phyloP scores from a whole-genome alignment of 129 eudicot genomes.

The Cynara cardunculus region DNA sequence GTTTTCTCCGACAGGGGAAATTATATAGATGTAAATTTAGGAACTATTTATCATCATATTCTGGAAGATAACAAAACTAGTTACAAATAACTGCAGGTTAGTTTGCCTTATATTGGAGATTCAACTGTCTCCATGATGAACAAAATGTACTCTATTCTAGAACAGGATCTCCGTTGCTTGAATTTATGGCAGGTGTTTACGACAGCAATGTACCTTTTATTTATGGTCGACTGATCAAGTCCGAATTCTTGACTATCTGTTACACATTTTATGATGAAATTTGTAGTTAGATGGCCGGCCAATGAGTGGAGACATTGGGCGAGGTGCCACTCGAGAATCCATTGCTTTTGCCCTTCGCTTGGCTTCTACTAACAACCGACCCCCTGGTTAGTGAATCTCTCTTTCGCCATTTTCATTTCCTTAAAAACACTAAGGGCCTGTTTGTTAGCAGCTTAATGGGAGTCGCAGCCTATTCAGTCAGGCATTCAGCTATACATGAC shows the following conservation, averaged over 20 bases:
- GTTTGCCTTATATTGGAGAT: slow-evolving; percentile 73
- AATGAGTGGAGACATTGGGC: slow-evolving; percentile 98
- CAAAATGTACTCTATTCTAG: slow-evolving; percentile 62
- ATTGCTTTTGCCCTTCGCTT: slow-evolving; percentile 65
- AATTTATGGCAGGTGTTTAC: slow-evolving; percentile 88
- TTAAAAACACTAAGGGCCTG: too few species aligned
- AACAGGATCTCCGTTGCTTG: slow-evolving; percentile 46
- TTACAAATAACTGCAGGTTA: slow-evolving; percentile 52
- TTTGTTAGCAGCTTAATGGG: too few species aligned
- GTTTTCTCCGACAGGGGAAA: not conserved
- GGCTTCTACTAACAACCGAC: slow-evolving; percentile 59
- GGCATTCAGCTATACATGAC: too few species aligned
- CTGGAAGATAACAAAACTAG: not conserved
- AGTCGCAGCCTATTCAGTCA: too few species aligned
- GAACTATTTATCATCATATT: not conserved
- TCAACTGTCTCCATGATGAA: slow-evolving; percentile 58
- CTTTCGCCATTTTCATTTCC: not conserved
- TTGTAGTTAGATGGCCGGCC: slow-evolving; percentile 94
- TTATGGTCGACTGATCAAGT: not conserved
- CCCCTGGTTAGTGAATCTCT: slow-evolving; percentile 53
- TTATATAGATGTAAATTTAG: not conserved
- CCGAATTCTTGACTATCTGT: not conserved
- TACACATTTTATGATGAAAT: slow-evolving; percentile 2
- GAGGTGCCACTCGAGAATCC: slow-evolving; percentile 90
- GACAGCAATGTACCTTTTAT: not conserved